Conservation (phyloP, 331 rosid genomes). For the Rosa hybrid region DNA sequence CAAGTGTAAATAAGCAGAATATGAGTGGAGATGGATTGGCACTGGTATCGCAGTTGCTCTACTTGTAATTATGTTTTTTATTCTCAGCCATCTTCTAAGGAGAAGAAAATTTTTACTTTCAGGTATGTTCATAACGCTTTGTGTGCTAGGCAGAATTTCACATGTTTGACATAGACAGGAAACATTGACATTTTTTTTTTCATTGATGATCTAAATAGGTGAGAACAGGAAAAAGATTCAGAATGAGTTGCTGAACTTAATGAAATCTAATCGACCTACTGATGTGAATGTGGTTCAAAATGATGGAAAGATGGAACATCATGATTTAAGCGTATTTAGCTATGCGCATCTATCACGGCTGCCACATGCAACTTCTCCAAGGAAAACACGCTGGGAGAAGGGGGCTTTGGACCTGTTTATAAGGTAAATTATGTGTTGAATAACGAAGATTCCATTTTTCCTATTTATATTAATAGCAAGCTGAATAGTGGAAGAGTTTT, state of each 20-base stretch:
- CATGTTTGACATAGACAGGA: not conserved
- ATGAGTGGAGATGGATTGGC: not conserved
- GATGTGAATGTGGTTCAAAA: not conserved
- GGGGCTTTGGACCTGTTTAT: conserved; percentile 18
- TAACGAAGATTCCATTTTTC: not conserved
- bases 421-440: not conserved
- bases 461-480: not conserved
- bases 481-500: not conserved
- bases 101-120: not conserved
- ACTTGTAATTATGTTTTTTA: not conserved
- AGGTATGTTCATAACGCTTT: not conserved
- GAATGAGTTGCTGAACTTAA: not conserved
- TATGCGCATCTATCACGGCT: conserved; percentile 4
- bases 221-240: not conserved
- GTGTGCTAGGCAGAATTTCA: not conserved
- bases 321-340: conserved; percentile 9
- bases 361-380: conserved; percentile 4
- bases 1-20: not conserved
- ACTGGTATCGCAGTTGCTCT: not conserved
- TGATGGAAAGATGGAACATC: conserved; percentile 6
- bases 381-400: conserved; percentile 8
- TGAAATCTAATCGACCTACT: not conserved
- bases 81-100: not conserved
- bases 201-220: not conserved
- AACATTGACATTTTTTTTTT: not conserved